Percentiles rank a stretch among this genome's conserved stretches.
Conservation (phyloP, 768 basidiomycete species). For the Lentinula raphanica region DNA sequence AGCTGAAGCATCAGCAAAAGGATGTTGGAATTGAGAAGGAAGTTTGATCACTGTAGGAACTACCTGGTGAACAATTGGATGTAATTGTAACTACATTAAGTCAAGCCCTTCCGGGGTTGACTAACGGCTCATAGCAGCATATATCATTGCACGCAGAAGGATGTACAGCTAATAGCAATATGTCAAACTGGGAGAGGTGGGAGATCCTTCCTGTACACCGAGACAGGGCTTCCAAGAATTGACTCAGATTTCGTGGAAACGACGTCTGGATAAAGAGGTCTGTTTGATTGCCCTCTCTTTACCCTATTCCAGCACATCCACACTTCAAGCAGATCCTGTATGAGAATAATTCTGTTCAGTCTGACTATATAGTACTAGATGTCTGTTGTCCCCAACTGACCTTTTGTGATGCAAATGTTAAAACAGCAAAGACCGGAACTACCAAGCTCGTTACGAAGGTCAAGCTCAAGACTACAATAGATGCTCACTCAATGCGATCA, state of each 20-base stretch:
- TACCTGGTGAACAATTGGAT: too few relatives aligned
- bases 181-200: neutral
- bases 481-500: conserved; percentile 1
- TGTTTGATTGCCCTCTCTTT: neutral
- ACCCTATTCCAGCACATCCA: conserved; percentile 5
- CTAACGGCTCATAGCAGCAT: too few relatives aligned
- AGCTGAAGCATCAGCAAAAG: conserved; percentile 29
- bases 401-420: conserved; percentile 2
- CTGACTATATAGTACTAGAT: neutral
- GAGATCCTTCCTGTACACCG: neutral
- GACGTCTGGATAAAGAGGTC: neutral
- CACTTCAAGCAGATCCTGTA: conserved; percentile 3
- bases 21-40: conserved; percentile 36
- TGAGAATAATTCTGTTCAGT: neutral
- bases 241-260: neutral
- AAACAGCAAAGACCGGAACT: conserved; percentile 2
- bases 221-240: neutral
- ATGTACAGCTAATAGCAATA: too few relatives aligned
- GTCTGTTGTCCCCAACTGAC: neutral
- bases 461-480: neutral
- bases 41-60: conserved; percentile 17
- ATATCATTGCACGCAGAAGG: too few relatives aligned
- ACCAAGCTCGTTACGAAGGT: neutral
- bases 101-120: too few relatives aligned
- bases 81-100: too few relatives aligned